Conservation (phyloP, 1,284 basidiomycete species). For the Fomitopsis pinicola region DNA sequence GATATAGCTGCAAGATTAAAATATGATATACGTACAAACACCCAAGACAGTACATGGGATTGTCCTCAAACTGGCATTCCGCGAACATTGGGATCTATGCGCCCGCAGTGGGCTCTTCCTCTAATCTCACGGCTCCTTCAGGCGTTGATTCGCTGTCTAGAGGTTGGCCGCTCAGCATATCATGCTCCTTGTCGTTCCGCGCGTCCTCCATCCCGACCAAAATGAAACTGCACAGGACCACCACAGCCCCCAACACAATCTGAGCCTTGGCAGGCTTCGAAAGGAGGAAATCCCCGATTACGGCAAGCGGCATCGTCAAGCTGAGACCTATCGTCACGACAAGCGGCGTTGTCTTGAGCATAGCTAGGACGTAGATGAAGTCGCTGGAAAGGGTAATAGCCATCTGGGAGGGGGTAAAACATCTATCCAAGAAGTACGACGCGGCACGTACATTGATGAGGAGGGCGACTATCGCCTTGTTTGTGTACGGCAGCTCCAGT, state of each 20-base stretch:
- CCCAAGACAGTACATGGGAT: too few relatives aligned
- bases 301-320: constrained; percentile 91
- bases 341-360: constrained; percentile 95
- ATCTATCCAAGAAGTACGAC: neutral
- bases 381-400: constrained; percentile 81
- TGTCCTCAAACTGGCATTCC: too few relatives aligned
- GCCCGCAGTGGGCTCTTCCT: neutral
- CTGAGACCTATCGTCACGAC: constrained; percentile 93
- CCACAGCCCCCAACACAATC: constrained; percentile 60
- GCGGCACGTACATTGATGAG: constrained; percentile 63
- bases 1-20: too few relatives aligned
- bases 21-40: too few relatives aligned
- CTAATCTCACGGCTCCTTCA: constrained; percentile 4
- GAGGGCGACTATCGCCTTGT: constrained; percentile 60
- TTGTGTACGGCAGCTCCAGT: constrained; percentile 69
- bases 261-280: constrained; percentile 49
- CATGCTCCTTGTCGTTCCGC: constrained; percentile 26
- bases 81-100: neutral
- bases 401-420: constrained; percentile 52
- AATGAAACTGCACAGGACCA: constrained; percentile 67
- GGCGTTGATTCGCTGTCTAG: neutral
- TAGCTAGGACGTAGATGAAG: constrained; percentile 85
- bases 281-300: constrained; percentile 74
- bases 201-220: constrained; percentile 61
- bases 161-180: constrained; percentile 7